A percentile compares a stretch with the other conserved stretches of the same genome.
Conservation (phyloP, 1,284 basidiomycete genomes). For the Ceratobasidium sp. region DNA sequence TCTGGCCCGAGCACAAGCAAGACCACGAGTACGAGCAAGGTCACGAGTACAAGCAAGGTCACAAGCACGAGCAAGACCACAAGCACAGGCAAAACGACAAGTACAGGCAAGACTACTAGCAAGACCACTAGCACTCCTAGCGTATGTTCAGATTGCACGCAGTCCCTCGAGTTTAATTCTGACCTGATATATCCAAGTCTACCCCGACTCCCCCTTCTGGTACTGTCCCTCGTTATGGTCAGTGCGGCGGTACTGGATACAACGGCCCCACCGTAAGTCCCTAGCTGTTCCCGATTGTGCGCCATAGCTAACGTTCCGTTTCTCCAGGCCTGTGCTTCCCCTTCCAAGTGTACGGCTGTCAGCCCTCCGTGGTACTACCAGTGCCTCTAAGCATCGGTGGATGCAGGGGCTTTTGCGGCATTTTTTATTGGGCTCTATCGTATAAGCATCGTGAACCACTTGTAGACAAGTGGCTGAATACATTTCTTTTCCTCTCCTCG, state of each 20-base stretch:
- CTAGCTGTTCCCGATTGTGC: too few relatives aligned
- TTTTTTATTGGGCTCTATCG: too few relatives aligned
- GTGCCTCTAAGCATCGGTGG: slow-evolving; percentile 16
- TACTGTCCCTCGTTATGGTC: slow-evolving; percentile 6
- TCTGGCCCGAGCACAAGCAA: slow-evolving; percentile 1
- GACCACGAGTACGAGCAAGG: not conserved
- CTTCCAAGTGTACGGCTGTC: slow-evolving; percentile 40
- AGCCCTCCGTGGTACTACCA: slow-evolving; percentile 45
- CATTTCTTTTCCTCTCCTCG: too few relatives aligned
- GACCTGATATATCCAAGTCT: not conserved
- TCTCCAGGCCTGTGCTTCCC: slow-evolving; percentile 31
- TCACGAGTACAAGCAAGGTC: too few relatives aligned
- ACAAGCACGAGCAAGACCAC: too few relatives aligned
- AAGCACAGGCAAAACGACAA: too few relatives aligned
- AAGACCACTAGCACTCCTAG: slow-evolving; percentile 12
- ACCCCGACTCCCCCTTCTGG: not conserved
- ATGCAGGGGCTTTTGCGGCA: too few relatives aligned
- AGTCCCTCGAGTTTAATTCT: not conserved
- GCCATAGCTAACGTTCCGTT: not conserved
- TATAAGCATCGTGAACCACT: too few relatives aligned
- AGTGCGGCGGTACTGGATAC: slow-evolving; percentile 24
- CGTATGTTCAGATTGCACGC: not conserved
- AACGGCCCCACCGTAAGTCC: slow-evolving; percentile 41
- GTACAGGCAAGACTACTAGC: too few relatives aligned
- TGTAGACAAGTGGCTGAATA: too few relatives aligned